Percentiles rank a stretch among this genome's conserved stretches.
Evolutionary conservation across 169 alveolate genomes (phyloP).

Genomic region (Plasmodium vinckei): DNA sequence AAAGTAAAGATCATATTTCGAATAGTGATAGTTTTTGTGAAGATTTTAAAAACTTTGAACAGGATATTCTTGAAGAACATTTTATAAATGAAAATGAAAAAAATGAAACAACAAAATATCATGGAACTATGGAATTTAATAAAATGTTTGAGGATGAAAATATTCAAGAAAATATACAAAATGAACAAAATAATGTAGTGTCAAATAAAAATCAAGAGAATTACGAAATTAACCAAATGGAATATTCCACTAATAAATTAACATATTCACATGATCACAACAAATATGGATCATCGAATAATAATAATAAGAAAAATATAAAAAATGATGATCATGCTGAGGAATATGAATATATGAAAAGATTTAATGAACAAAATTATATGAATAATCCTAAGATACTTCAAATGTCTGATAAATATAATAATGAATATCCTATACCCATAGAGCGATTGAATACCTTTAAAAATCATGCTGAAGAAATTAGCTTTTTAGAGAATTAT

Average conservation of each 20-base stretch:
- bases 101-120: not conserved
- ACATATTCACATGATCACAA: not conserved
- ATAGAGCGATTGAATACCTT: conserved; percentile 49
- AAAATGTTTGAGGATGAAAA: not conserved
- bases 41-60: not conserved
- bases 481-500: conserved; percentile 11
- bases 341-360: conserved; percentile 54
- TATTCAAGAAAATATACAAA: not conserved
- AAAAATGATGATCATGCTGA: not conserved
- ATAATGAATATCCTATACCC: conserved; percentile 45
- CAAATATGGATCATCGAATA: not conserved
- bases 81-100: not conserved
- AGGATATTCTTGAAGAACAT: not conserved
- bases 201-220: not conserved
- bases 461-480: conserved; percentile 53
- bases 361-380: conserved; percentile 21
- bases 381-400: conserved; percentile 1
- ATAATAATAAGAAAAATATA: not conserved
- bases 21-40: conserved; percentile 2
- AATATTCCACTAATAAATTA: too few species aligned
- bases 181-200: not conserved
- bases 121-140: not conserved
- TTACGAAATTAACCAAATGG: too few species aligned
- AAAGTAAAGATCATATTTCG: not conserved
- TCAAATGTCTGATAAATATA: conserved; percentile 11